These are phyloP conservation scores for Boletus edulis DNA, from an alignment of 768 basidiomycete species.

Conservation along the genomic window DNA sequence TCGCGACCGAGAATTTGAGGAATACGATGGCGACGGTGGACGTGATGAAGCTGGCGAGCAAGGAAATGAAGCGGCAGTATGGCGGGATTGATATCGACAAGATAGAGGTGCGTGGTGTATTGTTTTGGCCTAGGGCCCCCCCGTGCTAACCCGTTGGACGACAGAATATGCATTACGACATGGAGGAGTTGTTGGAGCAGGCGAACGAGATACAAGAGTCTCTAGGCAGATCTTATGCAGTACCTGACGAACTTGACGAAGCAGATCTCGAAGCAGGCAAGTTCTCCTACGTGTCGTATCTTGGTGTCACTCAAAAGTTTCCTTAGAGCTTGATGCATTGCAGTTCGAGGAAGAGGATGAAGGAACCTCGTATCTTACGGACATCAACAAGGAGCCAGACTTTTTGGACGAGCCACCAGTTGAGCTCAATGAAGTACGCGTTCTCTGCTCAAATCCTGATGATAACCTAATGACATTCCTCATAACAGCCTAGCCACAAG, in stretches of 20 bases:
- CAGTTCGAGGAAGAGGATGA: slow-evolving; percentile 92
- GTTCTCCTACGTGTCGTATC: slow-evolving; percentile 17
- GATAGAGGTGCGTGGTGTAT: slow-evolving; percentile 72
- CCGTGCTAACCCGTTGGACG: background rate
- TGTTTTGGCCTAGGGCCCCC: too few species aligned
- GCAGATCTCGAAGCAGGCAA: slow-evolving; percentile 94
- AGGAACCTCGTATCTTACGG: slow-evolving; percentile 82
- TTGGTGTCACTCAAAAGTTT: background rate
- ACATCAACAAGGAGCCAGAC: slow-evolving; percentile 86
- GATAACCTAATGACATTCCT: background rate
- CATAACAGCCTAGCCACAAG: slow-evolving; percentile 40
- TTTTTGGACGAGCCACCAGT: slow-evolving; percentile 89
- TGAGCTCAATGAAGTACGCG: slow-evolving; percentile 58
- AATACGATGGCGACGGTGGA: slow-evolving; percentile 99
- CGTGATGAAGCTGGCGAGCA: slow-evolving; percentile 94
- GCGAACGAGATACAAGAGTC: slow-evolving; percentile 98
- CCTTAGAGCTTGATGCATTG: slow-evolving; percentile 87
- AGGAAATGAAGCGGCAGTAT: slow-evolving; percentile 95
- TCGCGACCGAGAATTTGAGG: slow-evolving; percentile 95
- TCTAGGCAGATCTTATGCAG: slow-evolving; percentile 88
- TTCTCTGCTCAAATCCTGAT: background rate
- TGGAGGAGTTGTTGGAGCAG: slow-evolving; percentile 96
- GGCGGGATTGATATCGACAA: slow-evolving; percentile 97
- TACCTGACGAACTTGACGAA: slow-evolving; percentile 97
- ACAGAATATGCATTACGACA: slow-evolving; percentile 93